A percentile compares a stretch with the other conserved stretches of the same genome.
These are phyloP conservation scores for Xylaria scruposa DNA, from an alignment of 495 filamentous ascomycete species.

Conservation along the genomic window DNA sequence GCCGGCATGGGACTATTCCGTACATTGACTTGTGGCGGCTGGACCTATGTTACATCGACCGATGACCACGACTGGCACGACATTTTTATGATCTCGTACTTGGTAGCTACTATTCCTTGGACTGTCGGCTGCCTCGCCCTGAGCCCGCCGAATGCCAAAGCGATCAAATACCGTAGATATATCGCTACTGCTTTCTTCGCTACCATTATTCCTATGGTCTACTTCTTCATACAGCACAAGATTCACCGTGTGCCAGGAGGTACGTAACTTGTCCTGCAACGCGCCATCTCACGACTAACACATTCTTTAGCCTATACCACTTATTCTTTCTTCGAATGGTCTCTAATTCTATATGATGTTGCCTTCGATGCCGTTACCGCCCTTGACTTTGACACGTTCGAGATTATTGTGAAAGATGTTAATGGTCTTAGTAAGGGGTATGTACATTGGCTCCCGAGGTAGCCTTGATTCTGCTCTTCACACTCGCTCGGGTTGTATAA, in stretches of 20 bases:
- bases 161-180: slow-evolving; percentile 88
- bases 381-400: slow-evolving; percentile 91
- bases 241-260: slow-evolving; percentile 93
- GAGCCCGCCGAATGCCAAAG: slow-evolving; percentile 82
- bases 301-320: slow-evolving; percentile 79
- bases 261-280: slow-evolving; percentile 51
- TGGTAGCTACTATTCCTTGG: slow-evolving; percentile 95
- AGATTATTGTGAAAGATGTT: slow-evolving; percentile 86
- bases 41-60: slow-evolving; percentile 98
- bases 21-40: slow-evolving; percentile 93
- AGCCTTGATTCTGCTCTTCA: slow-evolving; percentile 36
- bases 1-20: slow-evolving; percentile 82
- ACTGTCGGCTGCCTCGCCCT: slow-evolving; percentile 88
- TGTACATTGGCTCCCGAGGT: slow-evolving; percentile 96
- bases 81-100: slow-evolving; percentile 98
- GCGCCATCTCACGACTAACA: slow-evolving; percentile 21
- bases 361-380: slow-evolving; percentile 96
- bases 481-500: slow-evolving; percentile 38
- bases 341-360: slow-evolving; percentile 92
- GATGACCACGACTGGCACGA: slow-evolving; percentile 99
- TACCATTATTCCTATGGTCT: slow-evolving; percentile 86
- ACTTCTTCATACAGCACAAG: slow-evolving; percentile 99
- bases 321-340: slow-evolving; percentile 98
- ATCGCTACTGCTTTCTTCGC: slow-evolving; percentile 87
- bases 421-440: slow-evolving; percentile 98